A percentile compares a stretch with the other conserved stretches of the same genome.
phyloP scores from a whole-genome alignment of 2,329 filamentous ascomycete species.

The Penicillium hordei region DNA sequence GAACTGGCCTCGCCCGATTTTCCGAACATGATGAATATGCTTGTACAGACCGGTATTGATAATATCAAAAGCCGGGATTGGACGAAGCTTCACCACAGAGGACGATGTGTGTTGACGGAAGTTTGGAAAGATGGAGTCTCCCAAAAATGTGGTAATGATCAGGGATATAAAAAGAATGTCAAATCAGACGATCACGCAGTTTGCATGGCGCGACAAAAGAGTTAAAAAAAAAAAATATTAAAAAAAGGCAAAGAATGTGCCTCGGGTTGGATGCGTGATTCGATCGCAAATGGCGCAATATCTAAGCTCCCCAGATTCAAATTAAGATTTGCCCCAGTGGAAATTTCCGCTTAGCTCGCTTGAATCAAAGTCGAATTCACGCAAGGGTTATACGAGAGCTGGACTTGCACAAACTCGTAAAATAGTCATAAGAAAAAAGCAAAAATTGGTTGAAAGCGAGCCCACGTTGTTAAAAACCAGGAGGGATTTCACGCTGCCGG shows the following conservation, averaged over 20 bases:
- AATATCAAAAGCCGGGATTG: slow-evolving; percentile 2
- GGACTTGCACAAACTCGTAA: neutral
- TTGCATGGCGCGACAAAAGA: slow-evolving; percentile 14
- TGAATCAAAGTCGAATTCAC: neutral
- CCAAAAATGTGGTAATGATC: slow-evolving; percentile 15
- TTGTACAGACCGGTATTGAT: slow-evolving; percentile 1
- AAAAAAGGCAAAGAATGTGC: slow-evolving; percentile 11
- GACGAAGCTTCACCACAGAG: slow-evolving; percentile 2
- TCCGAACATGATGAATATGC: neutral
- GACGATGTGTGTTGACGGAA: neutral
- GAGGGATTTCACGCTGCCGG: slow-evolving; percentile 7
- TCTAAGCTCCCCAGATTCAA: slow-evolving; percentile 22
- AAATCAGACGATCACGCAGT: slow-evolving; percentile 16
- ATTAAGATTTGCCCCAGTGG: slow-evolving; percentile 6
- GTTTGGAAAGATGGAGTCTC: neutral
- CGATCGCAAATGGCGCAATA: slow-evolving; percentile 26
- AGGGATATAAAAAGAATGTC: slow-evolving; percentile 16
- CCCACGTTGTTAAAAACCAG: slow-evolving; percentile 1
- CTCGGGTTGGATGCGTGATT: slow-evolving; percentile 21
- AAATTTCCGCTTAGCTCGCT: slow-evolving; percentile 9
- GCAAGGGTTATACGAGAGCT: slow-evolving; percentile 8
- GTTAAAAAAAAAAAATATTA: slow-evolving; percentile 1
- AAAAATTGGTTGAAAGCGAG: slow-evolving; percentile 2
- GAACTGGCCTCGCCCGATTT: slow-evolving; percentile 35
- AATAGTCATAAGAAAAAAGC: neutral